Evolutionary conservation across 2,329 filamentous ascomycete genomes (phyloP).

Genomic region (Sphaerostilbella broomeana): DNA sequence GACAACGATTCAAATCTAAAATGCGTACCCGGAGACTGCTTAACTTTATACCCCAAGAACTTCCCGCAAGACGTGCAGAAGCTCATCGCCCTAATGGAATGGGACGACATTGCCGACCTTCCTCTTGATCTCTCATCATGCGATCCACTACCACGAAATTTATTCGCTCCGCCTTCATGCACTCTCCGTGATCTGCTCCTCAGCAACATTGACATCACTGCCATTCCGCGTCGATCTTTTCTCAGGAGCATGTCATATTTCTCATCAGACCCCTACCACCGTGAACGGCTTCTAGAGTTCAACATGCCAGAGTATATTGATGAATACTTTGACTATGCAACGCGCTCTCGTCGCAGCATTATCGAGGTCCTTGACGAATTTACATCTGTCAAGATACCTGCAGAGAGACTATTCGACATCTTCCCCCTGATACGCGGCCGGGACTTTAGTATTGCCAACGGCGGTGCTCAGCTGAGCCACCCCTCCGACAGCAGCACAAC

Average conservation of each 20-base stretch:
- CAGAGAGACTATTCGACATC: slow-evolving; percentile 61
- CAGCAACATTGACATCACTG: slow-evolving; percentile 81
- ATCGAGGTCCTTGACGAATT: slow-evolving; percentile 92
- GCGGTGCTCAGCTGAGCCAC: slow-evolving; percentile 40
- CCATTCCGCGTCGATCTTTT: slow-evolving; percentile 82
- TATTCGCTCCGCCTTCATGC: slow-evolving; percentile 33
- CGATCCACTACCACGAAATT: slow-evolving; percentile 26
- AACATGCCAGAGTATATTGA: slow-evolving; percentile 72
- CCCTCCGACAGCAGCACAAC: slow-evolving; percentile 26
- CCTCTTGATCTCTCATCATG: slow-evolving; percentile 48
- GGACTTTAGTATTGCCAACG: slow-evolving; percentile 87
- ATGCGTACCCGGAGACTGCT: slow-evolving; percentile 67
- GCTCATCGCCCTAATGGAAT: slow-evolving; percentile 72
- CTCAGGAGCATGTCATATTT: slow-evolving; percentile 73
- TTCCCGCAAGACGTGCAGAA: slow-evolving; percentile 71
- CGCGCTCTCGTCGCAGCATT: slow-evolving; percentile 81
- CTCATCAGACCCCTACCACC: slow-evolving; percentile 64
- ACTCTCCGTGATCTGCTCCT: slow-evolving; percentile 72
- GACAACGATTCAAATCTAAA: slow-evolving; percentile 19
- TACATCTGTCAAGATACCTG: slow-evolving; percentile 72
- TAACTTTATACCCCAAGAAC: slow-evolving; percentile 83
- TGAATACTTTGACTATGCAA: slow-evolving; percentile 94
- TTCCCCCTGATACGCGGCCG: slow-evolving; percentile 81
- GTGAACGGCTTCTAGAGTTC: slow-evolving; percentile 78
- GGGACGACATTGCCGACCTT: slow-evolving; percentile 65